Evolutionary conservation across 495 filamentous ascomycete species (phyloP), one percentile per base, ranked within the genome.

Genomic region (Penicillium waksmanii): DNA sequence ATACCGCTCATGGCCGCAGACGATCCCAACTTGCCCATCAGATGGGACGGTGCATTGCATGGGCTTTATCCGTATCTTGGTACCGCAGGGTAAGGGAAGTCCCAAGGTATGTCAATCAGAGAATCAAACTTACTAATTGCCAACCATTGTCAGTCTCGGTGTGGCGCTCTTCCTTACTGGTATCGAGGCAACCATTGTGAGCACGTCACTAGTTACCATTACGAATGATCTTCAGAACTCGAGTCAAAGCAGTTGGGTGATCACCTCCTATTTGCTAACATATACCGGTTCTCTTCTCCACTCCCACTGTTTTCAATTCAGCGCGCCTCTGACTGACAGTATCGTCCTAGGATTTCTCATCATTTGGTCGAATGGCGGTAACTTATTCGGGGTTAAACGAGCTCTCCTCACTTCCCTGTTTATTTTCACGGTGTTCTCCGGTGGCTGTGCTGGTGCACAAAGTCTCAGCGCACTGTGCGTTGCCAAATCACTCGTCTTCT

Each of bases 111-210:
- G n/a, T n/a, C n/a, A n/a, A n/a, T n/a, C n/a, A n/a, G n/a, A n/a
- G n/a, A n/a, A n/a, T n/a, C n/a, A n/a, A n/a, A n/a, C n/a, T n/a
- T n/a, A n/a, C n/a, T n/a, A n/a, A n/a, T n/a, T n/a, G n/a, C n/a
- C n/a, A n/a, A n/a, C n/a, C n/a, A n/a, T n/a, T n/a, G 5, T 12
- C 25, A 87, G 82, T 12, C 69, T 86, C 43, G 74, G 80, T n/a
- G 48, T 82, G 4, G 74, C 78, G 38, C 75, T 87, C 8, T 79
- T 87, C 51, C 78, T 87, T 21, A 79, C 81, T 11, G 81, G 77
- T 18, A 62, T 87, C 3, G 86, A 89, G 59, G 78, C 60, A 23
- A 82, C 80, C 3, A 87, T 88, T 49, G 82, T 88, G n/a, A 83
- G 80, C 25, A 88, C 85, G 0, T 77, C 85, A 0, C 68, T 87